Evolutionary conservation across 2,329 filamentous ascomycete species (phyloP).

Genomic region (Magnaporthiopsis poae): DNA sequence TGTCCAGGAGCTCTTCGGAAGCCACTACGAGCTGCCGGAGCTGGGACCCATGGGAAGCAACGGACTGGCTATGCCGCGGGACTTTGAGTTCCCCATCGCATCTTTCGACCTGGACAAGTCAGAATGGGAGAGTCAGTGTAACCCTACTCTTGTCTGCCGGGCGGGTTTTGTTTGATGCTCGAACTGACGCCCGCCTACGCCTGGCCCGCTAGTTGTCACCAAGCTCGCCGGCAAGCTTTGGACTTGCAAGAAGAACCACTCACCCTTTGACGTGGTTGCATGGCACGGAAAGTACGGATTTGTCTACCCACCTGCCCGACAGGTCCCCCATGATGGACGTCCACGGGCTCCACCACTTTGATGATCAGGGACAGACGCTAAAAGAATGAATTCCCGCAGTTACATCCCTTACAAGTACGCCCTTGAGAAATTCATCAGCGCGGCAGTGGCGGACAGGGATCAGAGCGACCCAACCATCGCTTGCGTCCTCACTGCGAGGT

Average conservation of each 20-base stretch:
- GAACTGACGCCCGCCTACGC: not conserved
- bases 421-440: conserved; percentile 46
- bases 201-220: conserved; percentile 35
- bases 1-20: conserved; percentile 56
- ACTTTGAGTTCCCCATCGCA: conserved; percentile 55
- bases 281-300: conserved; percentile 1
- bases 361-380: not conserved
- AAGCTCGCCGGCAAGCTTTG: conserved; percentile 56
- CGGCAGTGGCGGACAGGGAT: conserved; percentile 49
- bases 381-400: conserved; percentile 15
- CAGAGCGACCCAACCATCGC: conserved; percentile 59
- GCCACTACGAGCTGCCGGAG: conserved; percentile 56
- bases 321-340: not conserved
- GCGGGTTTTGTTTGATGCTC: not conserved
- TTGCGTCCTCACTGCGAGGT: conserved; percentile 53
- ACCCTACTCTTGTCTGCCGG: not conserved
- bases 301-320: not conserved
- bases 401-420: conserved; percentile 53
- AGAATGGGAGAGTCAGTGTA: conserved; percentile 30
- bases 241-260: conserved; percentile 50
- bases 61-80: conserved; percentile 53
- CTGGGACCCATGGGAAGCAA: conserved; percentile 58
- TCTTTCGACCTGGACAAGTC: conserved; percentile 46
- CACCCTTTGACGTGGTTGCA: conserved; percentile 54
- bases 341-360: too few species aligned